phyloP scores from a whole-genome alignment of 768 basidiomycete genomes.

The Boletus rufocinnamomeus region DNA sequence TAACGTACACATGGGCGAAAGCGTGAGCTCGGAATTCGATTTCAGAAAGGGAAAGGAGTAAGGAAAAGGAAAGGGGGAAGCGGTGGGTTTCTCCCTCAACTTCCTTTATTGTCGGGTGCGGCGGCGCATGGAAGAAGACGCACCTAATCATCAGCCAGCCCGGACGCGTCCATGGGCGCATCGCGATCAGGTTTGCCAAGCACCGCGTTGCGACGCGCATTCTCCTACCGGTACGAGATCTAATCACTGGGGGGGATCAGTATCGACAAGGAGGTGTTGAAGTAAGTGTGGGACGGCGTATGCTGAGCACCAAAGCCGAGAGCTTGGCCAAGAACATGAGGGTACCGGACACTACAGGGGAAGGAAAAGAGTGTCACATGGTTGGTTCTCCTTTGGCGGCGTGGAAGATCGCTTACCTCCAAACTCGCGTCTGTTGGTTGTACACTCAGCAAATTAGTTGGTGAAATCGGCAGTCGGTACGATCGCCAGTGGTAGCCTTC shows the following conservation, averaged over 20 bases:
- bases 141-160: conserved; percentile 56
- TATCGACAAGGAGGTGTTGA: not conserved
- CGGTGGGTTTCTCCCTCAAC: too few species aligned
- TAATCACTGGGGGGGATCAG: conserved; percentile 21
- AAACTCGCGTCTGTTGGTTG: too few species aligned
- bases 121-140: not conserved
- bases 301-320: conserved; percentile 22
- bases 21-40: too few species aligned
- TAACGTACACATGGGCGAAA: too few species aligned
- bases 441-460: too few species aligned
- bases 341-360: conserved; percentile 2
- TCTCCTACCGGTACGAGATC: conserved; percentile 67
- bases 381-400: too few species aligned
- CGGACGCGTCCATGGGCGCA: conserved; percentile 58
- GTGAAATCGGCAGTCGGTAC: too few species aligned
- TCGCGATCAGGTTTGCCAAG: conserved; percentile 53
- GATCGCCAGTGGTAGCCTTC: too few species aligned
- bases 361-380: not conserved
- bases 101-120: not conserved
- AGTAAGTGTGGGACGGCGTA: conserved; percentile 7
- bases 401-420: too few species aligned
- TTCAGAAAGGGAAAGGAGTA: too few species aligned
- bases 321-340: conserved; percentile 29
- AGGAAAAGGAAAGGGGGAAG: too few species aligned
- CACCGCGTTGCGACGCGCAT: conserved; percentile 51